Evolutionary conservation across 805 yeast species (phyloP).

Genomic region (Wickerhamiella cacticola): DNA sequence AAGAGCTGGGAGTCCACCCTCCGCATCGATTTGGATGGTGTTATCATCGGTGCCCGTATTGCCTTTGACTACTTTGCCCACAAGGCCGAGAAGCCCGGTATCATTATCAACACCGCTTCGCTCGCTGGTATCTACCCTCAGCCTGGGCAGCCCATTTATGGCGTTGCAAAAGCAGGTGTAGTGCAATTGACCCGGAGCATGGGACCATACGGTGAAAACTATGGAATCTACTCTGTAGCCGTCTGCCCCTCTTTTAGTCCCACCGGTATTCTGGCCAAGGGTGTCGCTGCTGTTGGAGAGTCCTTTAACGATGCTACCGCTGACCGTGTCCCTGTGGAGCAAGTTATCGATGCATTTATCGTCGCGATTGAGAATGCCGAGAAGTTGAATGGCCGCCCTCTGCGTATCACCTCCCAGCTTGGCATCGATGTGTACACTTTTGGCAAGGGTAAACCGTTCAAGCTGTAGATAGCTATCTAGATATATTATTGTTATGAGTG

Average conservation of each 20-base stretch:
- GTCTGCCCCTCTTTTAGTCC: conserved; percentile 11
- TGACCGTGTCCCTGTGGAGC: conserved; percentile 10
- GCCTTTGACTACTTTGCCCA: conserved; percentile 12
- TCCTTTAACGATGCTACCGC: conserved; percentile 5
- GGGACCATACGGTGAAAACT: background rate
- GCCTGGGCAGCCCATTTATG: conserved; percentile 10
- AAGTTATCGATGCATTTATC: conserved; percentile 10
- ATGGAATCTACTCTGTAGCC: background rate
- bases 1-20: conserved; percentile 6
- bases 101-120: conserved; percentile 11
- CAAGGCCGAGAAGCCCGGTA: conserved; percentile 6
- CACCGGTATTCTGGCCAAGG: conserved; percentile 10
- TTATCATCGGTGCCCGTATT: conserved; percentile 5
- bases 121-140: conserved; percentile 13
- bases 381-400: conserved; percentile 3
- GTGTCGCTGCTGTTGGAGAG: conserved; percentile 9
- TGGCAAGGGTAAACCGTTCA: conserved; percentile 5
- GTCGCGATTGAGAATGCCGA: conserved; percentile 5
- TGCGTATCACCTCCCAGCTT: background rate
- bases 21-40: conserved; percentile 10
- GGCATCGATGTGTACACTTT: conserved; percentile 13
- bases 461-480: background rate
- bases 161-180: conserved; percentile 9
- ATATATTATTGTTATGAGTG: background rate
- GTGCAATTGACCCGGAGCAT: conserved; percentile 6